phyloP scores from a whole-genome alignment of 2,329 filamentous ascomycete species.

The Ilyonectria sp. region DNA sequence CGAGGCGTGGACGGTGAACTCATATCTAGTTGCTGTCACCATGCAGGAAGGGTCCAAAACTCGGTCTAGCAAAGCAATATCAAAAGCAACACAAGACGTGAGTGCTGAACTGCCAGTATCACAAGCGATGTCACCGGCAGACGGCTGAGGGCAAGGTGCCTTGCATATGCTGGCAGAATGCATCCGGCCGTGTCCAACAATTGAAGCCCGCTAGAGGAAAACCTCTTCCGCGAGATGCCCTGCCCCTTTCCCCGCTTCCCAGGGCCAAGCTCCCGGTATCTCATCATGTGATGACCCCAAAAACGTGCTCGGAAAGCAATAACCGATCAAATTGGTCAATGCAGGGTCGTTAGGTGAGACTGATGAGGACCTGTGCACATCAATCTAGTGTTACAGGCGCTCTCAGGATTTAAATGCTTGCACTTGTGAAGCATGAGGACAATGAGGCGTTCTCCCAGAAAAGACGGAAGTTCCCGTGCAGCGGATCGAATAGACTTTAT shows the following conservation, averaged over 20 bases:
- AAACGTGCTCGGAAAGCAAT: background rate
- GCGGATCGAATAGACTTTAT: background rate
- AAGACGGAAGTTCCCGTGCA: background rate
- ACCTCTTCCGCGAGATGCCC: background rate
- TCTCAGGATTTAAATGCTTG: background rate
- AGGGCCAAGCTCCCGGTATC: background rate
- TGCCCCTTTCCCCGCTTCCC: slow-evolving; percentile 5
- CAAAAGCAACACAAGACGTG: no score
- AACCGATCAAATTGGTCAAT: background rate
- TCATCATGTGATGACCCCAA: background rate
- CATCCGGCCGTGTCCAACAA: background rate
- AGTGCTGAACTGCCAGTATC: background rate
- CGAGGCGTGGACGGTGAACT: background rate
- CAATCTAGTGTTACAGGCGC: background rate
- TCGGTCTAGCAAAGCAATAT: background rate
- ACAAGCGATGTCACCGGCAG: background rate
- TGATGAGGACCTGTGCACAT: background rate
- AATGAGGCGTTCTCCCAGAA: background rate
- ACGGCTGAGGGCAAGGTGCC: background rate
- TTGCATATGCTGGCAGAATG: slow-evolving; percentile 7
- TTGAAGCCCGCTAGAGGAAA: background rate
- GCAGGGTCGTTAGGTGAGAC: background rate
- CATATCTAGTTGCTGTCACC: background rate
- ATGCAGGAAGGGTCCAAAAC: background rate
- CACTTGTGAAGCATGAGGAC: background rate